Evolutionary conservation across 1,139 yeast genomes (phyloP).

Genomic region (Blastobotrys buckinghamii): DNA sequence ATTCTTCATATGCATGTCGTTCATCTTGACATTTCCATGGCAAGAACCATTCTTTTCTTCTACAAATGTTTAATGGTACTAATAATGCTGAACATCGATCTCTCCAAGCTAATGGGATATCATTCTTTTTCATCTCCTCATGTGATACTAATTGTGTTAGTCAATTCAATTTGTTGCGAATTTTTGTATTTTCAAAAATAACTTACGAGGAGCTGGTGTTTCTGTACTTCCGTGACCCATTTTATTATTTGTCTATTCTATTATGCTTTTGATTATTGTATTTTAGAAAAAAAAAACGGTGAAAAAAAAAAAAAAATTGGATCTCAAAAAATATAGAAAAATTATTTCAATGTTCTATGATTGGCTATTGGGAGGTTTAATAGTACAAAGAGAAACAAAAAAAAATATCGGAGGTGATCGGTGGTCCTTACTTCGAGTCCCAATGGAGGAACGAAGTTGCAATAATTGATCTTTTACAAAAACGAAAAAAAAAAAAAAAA

Average conservation of each 20-base stretch:
- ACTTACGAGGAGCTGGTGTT: slow-evolving; percentile 11
- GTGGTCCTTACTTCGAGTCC: background rate
- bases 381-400: background rate
- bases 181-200: too few relatives aligned
- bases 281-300: background rate
- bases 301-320: background rate
- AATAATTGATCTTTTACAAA: too few relatives aligned
- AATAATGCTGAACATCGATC: slow-evolving; percentile 81
- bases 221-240: slow-evolving; percentile 7
- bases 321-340: background rate
- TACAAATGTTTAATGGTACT: slow-evolving; percentile 58
- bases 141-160: slow-evolving; percentile 48
- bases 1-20: slow-evolving; percentile 80
- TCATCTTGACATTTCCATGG: slow-evolving; percentile 76
- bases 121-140: slow-evolving; percentile 77
- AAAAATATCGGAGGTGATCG: background rate
- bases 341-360: background rate
- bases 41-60: slow-evolving; percentile 46
- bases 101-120: slow-evolving; percentile 76
- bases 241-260: too few relatives aligned
- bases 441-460: background rate
- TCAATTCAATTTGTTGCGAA: too few relatives aligned
- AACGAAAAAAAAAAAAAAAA: background rate
- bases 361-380: background rate
- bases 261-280: background rate